Percentiles rank a stretch among this genome's conserved stretches.
Evolutionary conservation across 1,284 basidiomycete genomes (phyloP).

Genomic region (Ustilago curta): DNA sequence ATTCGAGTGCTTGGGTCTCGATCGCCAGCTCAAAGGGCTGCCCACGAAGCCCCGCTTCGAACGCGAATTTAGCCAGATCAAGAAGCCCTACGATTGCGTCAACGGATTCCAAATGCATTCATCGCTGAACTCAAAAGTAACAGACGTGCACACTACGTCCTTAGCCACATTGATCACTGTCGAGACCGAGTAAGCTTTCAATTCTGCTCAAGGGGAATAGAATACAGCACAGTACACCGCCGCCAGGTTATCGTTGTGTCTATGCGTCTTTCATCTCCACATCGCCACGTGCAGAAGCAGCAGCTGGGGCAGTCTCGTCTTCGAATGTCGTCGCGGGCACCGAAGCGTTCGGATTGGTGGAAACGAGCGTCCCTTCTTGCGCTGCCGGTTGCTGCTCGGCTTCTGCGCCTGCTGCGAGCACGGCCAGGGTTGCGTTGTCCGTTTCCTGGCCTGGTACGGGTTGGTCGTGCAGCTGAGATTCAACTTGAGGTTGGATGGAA

Average conservation of each 20-base stretch:
- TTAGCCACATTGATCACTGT: slow-evolving; percentile 29
- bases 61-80: slow-evolving; percentile 34
- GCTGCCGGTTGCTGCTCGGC: slow-evolving; percentile 25
- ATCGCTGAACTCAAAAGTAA: neutral
- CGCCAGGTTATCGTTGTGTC: neutral
- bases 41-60: slow-evolving; percentile 16
- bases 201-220: neutral
- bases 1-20: slow-evolving; percentile 12
- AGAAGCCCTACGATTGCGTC: slow-evolving; percentile 23
- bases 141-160: slow-evolving; percentile 19
- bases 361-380: slow-evolving; percentile 13
- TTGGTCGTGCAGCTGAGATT: slow-evolving; percentile 40
- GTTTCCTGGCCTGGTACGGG: slow-evolving; percentile 7
- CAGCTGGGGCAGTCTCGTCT: slow-evolving; percentile 5
- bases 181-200: neutral
- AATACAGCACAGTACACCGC: slow-evolving; percentile 7
- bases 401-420: slow-evolving; percentile 22
- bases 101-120: slow-evolving; percentile 29
- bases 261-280: slow-evolving; percentile 41
- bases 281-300: slow-evolving; percentile 11
- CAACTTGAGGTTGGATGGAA: slow-evolving; percentile 35
- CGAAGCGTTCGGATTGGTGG: slow-evolving; percentile 14
- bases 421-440: slow-evolving; percentile 23
- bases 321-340: slow-evolving; percentile 24
- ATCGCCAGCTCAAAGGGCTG: neutral